Base-by-base conservation (phyloP, 768 basidiomycete species). In the Mycena indigotica region DNA sequence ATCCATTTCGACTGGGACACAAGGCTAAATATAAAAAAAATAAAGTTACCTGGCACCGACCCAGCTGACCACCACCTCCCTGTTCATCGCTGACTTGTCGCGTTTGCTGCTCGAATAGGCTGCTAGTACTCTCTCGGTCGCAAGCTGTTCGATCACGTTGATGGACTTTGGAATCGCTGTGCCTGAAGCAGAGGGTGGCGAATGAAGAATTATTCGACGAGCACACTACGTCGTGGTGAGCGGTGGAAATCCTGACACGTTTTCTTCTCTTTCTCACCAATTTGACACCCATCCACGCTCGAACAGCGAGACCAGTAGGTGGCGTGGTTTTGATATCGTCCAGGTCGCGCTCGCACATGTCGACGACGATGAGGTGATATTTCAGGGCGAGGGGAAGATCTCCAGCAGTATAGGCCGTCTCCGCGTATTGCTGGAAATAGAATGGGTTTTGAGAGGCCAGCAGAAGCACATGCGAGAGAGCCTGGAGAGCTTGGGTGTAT, bases 381-480 rank as follows among this genome's bases (percentile, higher is more conserved):
- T 91, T 90, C 52, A 93, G 75, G 2, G 93, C 85, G 6, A 93
- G 76, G 0, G 88, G 82, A 21, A 91, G 67, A 69, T 95, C 92
- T 2, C 81, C 83, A 0, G 85, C 79, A 0, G 91, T 91, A 67
- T 91, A 94, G 0, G 91, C 92, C 8, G 89, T 93, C 72, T 97
- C 94, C 0, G 93, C 94, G 49, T 86, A 87, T 62, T 88, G 88
- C n/a, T 95, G 80, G 56, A 86, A 81, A 35, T 89, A 86, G 66
- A 93, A 90, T 0, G 91, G 89, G 65, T 94, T 95, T 62, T 95
- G 91, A 0, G 94, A 92, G 2, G 86, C 82, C 28, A 97, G 81
- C 28, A 94, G 77, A 41, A 95, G 79, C 5, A 84, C 88, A 72
- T 97, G 93, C 12, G 89, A 87, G 3, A 95, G 77, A 0, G 92